phyloP scores from a whole-genome alignment of 1,139 yeast genomes.

The Candida tetrigidarum region DNA sequence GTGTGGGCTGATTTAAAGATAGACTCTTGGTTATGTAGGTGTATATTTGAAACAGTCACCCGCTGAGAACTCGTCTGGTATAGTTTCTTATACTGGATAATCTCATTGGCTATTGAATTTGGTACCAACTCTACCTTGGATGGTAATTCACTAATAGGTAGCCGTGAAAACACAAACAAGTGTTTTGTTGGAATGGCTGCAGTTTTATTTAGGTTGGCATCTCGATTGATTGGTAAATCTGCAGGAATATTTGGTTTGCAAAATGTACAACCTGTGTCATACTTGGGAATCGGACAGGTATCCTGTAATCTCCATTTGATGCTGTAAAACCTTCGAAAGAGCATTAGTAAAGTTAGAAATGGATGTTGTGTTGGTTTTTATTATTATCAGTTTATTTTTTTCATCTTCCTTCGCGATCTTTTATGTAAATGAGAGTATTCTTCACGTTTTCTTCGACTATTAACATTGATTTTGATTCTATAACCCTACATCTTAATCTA shows the following conservation, averaged over 20 bases:
- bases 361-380: background rate
- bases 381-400: background rate
- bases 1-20: slow-evolving; percentile 19
- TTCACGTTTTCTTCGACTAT: too few relatives aligned
- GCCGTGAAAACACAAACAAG: slow-evolving; percentile 53
- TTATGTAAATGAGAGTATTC: too few relatives aligned
- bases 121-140: slow-evolving; percentile 56
- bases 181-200: slow-evolving; percentile 59
- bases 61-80: slow-evolving; percentile 9
- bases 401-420: too few relatives aligned
- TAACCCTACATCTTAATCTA: slow-evolving; percentile 6
- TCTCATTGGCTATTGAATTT: slow-evolving; percentile 27
- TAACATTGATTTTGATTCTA: too few relatives aligned
- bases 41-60: slow-evolving; percentile 39
- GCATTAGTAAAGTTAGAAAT: slow-evolving; percentile 18
- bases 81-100: slow-evolving; percentile 27
- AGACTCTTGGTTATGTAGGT: slow-evolving; percentile 20
- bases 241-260: slow-evolving; percentile 54
- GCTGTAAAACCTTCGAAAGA: slow-evolving; percentile 12
- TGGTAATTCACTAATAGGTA: slow-evolving; percentile 53
- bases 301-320: slow-evolving; percentile 14
- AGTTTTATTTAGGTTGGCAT: slow-evolving; percentile 45
- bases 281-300: slow-evolving; percentile 53
- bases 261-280: slow-evolving; percentile 66
- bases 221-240: slow-evolving; percentile 44